Percentiles rank a stretch among this genome's conserved stretches.
phyloP scores from a whole-genome alignment of 2,329 filamentous ascomycete genomes.

The Zasmidium cellare region DNA sequence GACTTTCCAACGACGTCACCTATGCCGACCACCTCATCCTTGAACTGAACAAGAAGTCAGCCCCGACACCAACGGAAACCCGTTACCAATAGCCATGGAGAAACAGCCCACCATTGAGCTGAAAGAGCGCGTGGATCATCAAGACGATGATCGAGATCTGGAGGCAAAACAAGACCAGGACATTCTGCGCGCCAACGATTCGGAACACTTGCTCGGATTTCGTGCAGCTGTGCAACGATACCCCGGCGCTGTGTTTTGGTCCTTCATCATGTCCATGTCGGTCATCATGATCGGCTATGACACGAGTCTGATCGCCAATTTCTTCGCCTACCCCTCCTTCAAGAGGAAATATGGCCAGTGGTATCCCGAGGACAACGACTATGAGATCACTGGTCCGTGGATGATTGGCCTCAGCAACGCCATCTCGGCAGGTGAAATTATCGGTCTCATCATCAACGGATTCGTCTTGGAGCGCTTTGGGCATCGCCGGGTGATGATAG shows the following conservation, averaged over 20 bases:
- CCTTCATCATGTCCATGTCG: not conserved
- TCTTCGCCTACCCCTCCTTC: not conserved
- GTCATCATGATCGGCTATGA: not conserved
- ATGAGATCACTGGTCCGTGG: not conserved
- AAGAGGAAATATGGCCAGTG: not conserved
- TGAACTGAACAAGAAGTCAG: too few species aligned
- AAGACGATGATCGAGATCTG: too few species aligned
- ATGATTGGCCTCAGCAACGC: not conserved
- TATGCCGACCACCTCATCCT: too few species aligned
- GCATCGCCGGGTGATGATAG: not conserved
- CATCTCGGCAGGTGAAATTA: not conserved
- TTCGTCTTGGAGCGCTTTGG: not conserved
- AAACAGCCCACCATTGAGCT: too few species aligned
- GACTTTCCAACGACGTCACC: too few species aligned
- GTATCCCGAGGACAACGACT: not conserved
- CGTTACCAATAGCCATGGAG: too few species aligned
- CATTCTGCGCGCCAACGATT: too few species aligned
- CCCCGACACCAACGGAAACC: too few species aligned
- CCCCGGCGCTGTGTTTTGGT: not conserved
- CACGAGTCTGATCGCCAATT: not conserved
- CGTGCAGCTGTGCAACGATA: too few species aligned
- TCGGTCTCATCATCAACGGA: not conserved
- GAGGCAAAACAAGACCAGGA: too few species aligned
- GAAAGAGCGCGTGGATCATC: too few species aligned
- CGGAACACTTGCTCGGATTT: too few species aligned